Conservation (phyloP, 2,329 filamentous ascomycete genomes). For the Penicillium thymicola region DNA sequence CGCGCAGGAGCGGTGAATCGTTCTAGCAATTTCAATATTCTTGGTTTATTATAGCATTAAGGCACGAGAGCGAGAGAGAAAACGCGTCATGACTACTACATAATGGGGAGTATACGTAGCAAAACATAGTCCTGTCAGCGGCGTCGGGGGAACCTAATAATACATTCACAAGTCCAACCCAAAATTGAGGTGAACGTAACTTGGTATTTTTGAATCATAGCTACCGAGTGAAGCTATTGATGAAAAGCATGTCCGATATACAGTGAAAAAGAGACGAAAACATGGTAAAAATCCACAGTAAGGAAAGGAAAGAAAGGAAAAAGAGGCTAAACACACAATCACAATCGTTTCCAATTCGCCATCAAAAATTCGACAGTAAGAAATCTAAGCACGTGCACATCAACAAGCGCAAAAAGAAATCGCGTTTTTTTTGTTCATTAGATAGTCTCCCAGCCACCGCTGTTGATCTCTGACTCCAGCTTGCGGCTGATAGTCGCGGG, state of each 20-base stretch:
- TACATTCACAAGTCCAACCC: background rate
- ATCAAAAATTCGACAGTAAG: background rate
- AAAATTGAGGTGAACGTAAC: background rate
- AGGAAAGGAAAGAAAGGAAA: background rate
- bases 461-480: slow-evolving; percentile 93
- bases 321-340: background rate
- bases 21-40: too few relatives aligned
- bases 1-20: too few relatives aligned
- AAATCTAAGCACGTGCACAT: slow-evolving; percentile 1
- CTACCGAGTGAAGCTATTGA: background rate
- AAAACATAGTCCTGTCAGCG: background rate
- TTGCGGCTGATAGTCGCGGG: slow-evolving; percentile 86
- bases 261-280: background rate
- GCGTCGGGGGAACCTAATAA: background rate
- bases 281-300: background rate
- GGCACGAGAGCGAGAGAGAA: too few relatives aligned
- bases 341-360: background rate
- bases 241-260: slow-evolving; percentile 3
- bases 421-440: slow-evolving; percentile 23
- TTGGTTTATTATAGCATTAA: too few relatives aligned
- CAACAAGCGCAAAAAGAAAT: background rate
- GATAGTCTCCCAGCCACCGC: slow-evolving; percentile 86
- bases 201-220: slow-evolving; percentile 1
- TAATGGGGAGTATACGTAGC: too few relatives aligned
- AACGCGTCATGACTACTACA: too few relatives aligned